Evolutionary conservation across 116 monocot species (phyloP), one percentile per base, ranked within the genome.

Genomic region (Iris pallida): DNA sequence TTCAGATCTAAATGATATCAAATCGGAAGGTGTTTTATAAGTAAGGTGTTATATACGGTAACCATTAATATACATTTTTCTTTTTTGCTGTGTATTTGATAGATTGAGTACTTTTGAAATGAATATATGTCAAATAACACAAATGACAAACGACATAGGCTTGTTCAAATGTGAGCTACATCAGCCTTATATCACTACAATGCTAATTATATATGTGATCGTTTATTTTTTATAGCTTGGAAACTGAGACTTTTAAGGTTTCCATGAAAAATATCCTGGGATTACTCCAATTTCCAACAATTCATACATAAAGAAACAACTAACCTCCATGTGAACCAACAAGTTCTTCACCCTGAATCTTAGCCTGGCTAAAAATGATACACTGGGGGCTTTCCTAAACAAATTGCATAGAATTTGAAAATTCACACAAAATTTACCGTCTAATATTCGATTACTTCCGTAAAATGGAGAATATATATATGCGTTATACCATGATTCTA

Each of bases 311-410:
- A 11, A 5, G 55, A 56, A 14, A 16, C n/a, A 68, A 9, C 46
- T 57, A 16, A 91, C 95, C 91, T 91, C 91, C 69, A 95, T 70
- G 51, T 81, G 87, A 75, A 95, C 72, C 55, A 91, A 42, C 95
- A 88, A 95, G 60, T 75, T 95, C 46, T 95, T 79, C 41, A 79
- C 20, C 91, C 95, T 40, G 86, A 79, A 19, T 88, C 95, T 65
- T 73, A 95, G 42, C 95, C 95, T 0, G 88, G 88, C 17, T 88
- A 80, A 65, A 91, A 73, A 78, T 95, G 89, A 72, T 95, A 95
- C 48, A 84, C 91, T 9, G 95, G 86, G 5, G 95, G 76, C 63
- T 91, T 95, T 49, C 95, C 91, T 65, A 95, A 77, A 61, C 95
- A 95, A 16, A 95, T 91, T 95, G 88, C 53, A 61, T 11, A 57